Base-by-base conservation (phyloP, 176 grass and related monocot genomes). In the Microstegium vimineum region DNA sequence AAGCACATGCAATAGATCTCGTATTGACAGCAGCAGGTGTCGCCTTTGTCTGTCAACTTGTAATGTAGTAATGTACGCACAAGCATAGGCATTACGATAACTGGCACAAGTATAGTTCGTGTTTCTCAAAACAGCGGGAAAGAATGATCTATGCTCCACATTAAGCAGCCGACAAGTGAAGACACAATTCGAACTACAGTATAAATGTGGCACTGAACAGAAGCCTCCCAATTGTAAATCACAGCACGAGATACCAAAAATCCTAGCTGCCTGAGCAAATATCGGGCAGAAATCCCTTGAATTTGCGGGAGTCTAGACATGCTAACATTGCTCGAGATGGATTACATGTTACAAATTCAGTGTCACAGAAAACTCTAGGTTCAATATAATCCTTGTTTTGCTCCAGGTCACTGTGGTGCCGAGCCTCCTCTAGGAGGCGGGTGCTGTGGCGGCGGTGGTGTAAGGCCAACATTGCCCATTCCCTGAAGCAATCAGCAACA, bases 401-500 rank as follows among this genome's bases (percentile, higher is more conserved):
- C 56, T 66, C 17, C 31, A 42, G 22, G 27, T 83, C 75, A 97
- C 66, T 94, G 89, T 31, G 91, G 89, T 79, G 91, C 40, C 12
- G 87, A 90, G 43, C 89, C 83, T 59, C 85, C 83, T 59, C 85
- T 86, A 45, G 94, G 89, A 2, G 86, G 82, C 8, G 81, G 91
- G 16, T 91, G 87, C 57, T 89, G 86, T 52, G 82, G 77, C 1
- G 89, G 93, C 1, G 89, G 84, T 0, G 89, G 89, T 37, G 89
- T 84, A 43, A 92, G 70, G 22, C 92, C 94, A 30, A 90, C 86
- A 64, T 92, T 97, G 35, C 94, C 89, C 91, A 94, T 92, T 61
- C 92, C 94, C 38, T 84, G 87, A 85, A 90, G 82, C 80, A 82
- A 80, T 43, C 34, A 86, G 30, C 57, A 83, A 72, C 18, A 72